Percentiles rank a stretch among this genome's conserved stretches.
Conservation (phyloP, 139 green algal genomes). For the Picochlorum sp. region DNA sequence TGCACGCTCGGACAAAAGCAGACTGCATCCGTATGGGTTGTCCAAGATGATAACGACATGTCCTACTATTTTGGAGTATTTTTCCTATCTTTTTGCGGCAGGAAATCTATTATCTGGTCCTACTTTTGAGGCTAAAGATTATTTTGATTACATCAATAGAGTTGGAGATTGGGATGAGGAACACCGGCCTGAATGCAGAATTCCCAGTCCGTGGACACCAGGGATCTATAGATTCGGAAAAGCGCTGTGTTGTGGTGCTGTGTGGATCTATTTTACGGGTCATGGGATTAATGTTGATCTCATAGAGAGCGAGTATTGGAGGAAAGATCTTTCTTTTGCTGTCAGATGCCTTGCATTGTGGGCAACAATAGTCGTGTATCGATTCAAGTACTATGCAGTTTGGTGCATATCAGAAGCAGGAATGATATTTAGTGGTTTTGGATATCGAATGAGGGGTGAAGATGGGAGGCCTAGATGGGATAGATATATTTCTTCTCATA, state of each 20-base stretch:
- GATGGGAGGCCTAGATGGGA: slow-evolving; percentile 36
- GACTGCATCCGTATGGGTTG: slow-evolving; percentile 2
- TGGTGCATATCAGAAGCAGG: slow-evolving; percentile 41
- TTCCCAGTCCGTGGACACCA: slow-evolving; percentile 15
- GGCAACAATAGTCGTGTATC: slow-evolving; percentile 10
- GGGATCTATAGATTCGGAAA: slow-evolving; percentile 31
- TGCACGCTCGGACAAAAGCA: background rate
- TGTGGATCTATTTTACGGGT: slow-evolving; percentile 17
- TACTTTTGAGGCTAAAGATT: slow-evolving; percentile 66
- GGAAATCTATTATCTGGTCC: slow-evolving; percentile 78
- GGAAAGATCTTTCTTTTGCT: background rate
- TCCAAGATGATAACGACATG: slow-evolving; percentile 18
- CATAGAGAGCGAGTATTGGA: background rate
- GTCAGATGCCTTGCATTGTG: slow-evolving; percentile 12
- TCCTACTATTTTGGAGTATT: slow-evolving; percentile 52
- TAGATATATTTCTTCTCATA: slow-evolving; percentile 54
- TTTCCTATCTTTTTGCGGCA: slow-evolving; percentile 59
- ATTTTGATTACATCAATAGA: slow-evolving; percentile 55
- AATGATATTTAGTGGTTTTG: slow-evolving; percentile 59
- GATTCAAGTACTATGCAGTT: slow-evolving; percentile 33
- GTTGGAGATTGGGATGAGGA: slow-evolving; percentile 12
- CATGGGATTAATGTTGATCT: slow-evolving; percentile 1
- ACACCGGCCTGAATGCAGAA: slow-evolving; percentile 3
- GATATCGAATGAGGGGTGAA: slow-evolving; percentile 39
- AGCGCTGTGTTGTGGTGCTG: slow-evolving; percentile 24